Conservation (phyloP, 176 grass and related monocot species). For the barley (Hordeum vulgare) region DNA sequence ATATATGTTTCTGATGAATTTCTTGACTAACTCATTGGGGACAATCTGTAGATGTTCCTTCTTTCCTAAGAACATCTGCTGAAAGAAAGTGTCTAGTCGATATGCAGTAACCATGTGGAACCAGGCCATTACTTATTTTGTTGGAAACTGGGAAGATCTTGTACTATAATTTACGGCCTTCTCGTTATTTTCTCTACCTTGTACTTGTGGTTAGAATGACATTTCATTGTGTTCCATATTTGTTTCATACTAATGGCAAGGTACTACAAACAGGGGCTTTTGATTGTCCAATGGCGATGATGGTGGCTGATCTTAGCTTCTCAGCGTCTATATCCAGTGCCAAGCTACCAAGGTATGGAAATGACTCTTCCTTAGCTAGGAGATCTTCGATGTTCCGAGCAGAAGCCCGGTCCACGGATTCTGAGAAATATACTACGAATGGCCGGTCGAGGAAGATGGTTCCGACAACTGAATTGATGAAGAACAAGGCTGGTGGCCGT, state of each 20-base stretch:
- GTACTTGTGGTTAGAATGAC: not conserved
- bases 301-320: constrained; percentile 64
- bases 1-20: not conserved
- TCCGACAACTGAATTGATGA: constrained; percentile 51
- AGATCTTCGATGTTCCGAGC: constrained; percentile 30
- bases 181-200: not conserved
- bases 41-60: not conserved
- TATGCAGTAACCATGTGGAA: not conserved
- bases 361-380: constrained; percentile 24
- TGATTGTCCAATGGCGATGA: constrained; percentile 44
- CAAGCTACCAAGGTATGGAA: constrained; percentile 40
- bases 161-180: not conserved
- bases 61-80: not conserved
- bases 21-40: not conserved
- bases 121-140: not conserved
- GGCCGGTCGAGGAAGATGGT: constrained; percentile 75
- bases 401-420: constrained; percentile 36
- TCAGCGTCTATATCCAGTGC: constrained; percentile 53
- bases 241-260: constrained; percentile 5
- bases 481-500: constrained; percentile 28
- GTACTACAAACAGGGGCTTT: constrained; percentile 15
- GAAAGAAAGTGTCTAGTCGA: not conserved
- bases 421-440: constrained; percentile 65
- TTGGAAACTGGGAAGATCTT: not conserved
- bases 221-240: not conserved